Evolutionary conservation across 306 rosid species (phyloP).

Genomic region (Senna siamea): DNA sequence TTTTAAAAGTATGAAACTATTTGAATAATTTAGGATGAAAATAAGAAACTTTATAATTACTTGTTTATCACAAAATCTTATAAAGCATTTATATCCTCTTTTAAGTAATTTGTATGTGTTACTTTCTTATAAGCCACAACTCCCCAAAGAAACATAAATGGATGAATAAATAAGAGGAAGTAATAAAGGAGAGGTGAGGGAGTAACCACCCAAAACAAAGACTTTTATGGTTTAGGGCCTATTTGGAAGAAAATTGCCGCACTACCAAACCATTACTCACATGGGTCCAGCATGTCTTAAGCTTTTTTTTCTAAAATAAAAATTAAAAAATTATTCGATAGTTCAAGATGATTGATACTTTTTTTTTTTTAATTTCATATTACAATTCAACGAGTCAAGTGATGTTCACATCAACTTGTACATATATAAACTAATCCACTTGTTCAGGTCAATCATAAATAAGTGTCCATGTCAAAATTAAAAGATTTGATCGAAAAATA

Average conservation of each 20-base stretch:
- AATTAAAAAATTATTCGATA: not conserved
- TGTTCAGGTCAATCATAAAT: too few relatives aligned
- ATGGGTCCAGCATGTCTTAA: slow-evolving; percentile 41
- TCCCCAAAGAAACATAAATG: slow-evolving; percentile 2
- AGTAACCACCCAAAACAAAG: slow-evolving; percentile 43
- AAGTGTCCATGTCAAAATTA: too few relatives aligned
- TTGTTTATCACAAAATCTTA: not conserved
- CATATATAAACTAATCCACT: too few relatives aligned
- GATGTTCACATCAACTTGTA: too few relatives aligned
- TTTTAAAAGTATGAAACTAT: not conserved
- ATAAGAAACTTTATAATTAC: slow-evolving; percentile 3
- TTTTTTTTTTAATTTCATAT: not conserved
- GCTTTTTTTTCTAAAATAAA: not conserved
- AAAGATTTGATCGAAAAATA: too few relatives aligned
- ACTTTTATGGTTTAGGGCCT: slow-evolving; percentile 34
- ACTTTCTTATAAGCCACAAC: slow-evolving; percentile 26
- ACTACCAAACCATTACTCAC: slow-evolving; percentile 29
- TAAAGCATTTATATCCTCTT: not conserved
- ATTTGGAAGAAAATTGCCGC: slow-evolving; percentile 37
- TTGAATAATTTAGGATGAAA: not conserved
- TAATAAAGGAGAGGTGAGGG: slow-evolving; percentile 35
- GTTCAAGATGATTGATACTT: not conserved
- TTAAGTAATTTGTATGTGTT: not conserved
- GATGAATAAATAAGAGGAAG: slow-evolving; percentile 19
- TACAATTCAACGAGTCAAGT: too few relatives aligned